phyloP scores from a whole-genome alignment of 768 basidiomycete genomes.

The Cystobasidium tubakii region DNA sequence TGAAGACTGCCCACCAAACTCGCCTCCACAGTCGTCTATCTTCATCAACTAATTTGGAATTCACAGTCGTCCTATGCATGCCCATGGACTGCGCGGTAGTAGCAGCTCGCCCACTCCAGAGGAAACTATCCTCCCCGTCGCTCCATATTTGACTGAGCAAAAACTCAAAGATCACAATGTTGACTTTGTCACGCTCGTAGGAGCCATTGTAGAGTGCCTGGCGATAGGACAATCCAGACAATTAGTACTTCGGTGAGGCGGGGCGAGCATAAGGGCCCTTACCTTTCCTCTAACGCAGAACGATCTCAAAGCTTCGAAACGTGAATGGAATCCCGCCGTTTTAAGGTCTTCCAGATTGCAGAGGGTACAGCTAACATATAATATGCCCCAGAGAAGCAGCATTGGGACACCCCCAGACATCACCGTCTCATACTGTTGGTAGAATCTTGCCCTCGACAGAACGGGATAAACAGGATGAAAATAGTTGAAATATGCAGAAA shows the following conservation, averaged over 20 bases:
- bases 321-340: not conserved
- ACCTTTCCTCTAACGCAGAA: constrained; percentile 17
- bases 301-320: constrained; percentile 4
- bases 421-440: constrained; percentile 5
- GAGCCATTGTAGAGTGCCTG: constrained; percentile 3
- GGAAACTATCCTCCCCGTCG: constrained; percentile 7
- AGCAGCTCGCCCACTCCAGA: constrained; percentile 12
- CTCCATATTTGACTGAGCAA: constrained; percentile 14
- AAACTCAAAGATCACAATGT: constrained; percentile 11
- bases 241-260: not conserved
- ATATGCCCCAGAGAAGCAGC: not conserved
- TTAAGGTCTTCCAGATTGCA: constrained; percentile 1
- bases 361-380: constrained; percentile 1
- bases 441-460: not conserved
- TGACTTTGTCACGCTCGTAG: constrained; percentile 12
- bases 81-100: constrained; percentile 15
- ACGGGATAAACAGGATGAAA: constrained; percentile 11
- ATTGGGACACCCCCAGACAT: not conserved
- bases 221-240: not conserved
- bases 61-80: constrained; percentile 1
- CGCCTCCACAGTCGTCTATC: not conserved
- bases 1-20: constrained; percentile 7
- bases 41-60: not conserved
- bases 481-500: not conserved
- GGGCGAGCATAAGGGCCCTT: not conserved